Base-by-base conservation (phyloP, 2,329 filamentous ascomycete species). In the Fulvia fulva region DNA sequence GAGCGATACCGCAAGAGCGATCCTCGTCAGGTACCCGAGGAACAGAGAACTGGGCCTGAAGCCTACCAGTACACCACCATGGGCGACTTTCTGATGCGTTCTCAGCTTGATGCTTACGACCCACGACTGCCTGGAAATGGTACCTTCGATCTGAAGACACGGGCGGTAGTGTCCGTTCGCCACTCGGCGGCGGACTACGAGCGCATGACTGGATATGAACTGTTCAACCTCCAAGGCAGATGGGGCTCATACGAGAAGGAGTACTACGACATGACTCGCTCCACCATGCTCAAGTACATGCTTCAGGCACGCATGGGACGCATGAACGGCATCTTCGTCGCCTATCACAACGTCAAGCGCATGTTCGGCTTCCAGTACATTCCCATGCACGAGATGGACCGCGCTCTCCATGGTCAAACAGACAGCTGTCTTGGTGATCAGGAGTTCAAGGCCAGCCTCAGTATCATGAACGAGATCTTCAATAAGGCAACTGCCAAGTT, bases 331-430 rank as follows among this genome's bases (percentile, higher is more conserved):
- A 97, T 97, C 51, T 99, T 97, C 70, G 89, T 97, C 22, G 94
- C 94, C 2, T 99, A 87, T 72, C 94, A 99, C 78, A 99, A 99
- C 72, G 90, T 91, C 1, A 83, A 92, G 74, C 88, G 92, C 56
- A 96, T 99, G 51, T 99, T 99, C 71, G 94, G 94, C 5, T 99
- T 99, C 74, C 94, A 99, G 74, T 99, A 99, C 71, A 83, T 99
- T 60, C 87, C 86, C 59, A 76, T 97, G 14, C 72, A 83, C 3
- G 94, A 99, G 70, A 91, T 99, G 88, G 94, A 99, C 71, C 71
- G 81, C n/a, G 83, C 90, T 0, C 75, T 99, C n/a, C 95, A 99
- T 71, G 91, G 91, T 22, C 87, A 90, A 52, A 68, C 73, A 0
- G 80, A 91, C 67, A 79, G 79, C 0, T 71, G 75, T 1, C 75